phyloP scores from a whole-genome alignment of 2,329 filamentous ascomycete genomes.

The Cladophialophora bantiana region DNA sequence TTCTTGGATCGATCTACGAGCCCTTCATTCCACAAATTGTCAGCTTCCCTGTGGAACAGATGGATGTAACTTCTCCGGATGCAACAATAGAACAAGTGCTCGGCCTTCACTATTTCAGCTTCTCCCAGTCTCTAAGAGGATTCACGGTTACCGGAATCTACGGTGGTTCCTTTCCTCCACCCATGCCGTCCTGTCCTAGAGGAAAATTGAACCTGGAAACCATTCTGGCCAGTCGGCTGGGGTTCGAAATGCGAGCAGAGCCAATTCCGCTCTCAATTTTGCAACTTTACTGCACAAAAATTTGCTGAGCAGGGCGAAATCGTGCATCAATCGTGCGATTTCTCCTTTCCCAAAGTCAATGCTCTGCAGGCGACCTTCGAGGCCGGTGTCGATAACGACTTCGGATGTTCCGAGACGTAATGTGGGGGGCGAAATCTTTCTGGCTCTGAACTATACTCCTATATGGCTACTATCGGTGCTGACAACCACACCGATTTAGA shows the following conservation, averaged over 20 bases:
- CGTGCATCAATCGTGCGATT: not conserved
- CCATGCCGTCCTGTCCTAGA: constrained; percentile 7
- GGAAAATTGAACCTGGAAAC: constrained; percentile 6
- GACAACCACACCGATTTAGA: not conserved
- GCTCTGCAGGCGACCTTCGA: not conserved
- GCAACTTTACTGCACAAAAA: not conserved
- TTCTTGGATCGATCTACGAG: constrained; percentile 1
- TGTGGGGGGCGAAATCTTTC: not conserved
- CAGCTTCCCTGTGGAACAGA: constrained; percentile 4
- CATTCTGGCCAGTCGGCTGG: constrained; percentile 6
- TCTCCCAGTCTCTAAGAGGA: not conserved
- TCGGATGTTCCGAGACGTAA: not conserved
- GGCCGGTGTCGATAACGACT: not conserved
- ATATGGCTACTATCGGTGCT: constrained; percentile 3
- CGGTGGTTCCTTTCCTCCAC: constrained; percentile 1
- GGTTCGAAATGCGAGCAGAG: constrained; percentile 3
- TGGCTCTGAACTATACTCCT: not conserved
- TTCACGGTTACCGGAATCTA: constrained; percentile 4
- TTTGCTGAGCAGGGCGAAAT: not conserved
- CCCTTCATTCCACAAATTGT: constrained; percentile 11
- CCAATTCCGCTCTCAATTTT: not conserved
- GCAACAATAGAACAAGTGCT: not conserved
- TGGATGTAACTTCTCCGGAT: not conserved
- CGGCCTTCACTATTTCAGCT: not conserved
- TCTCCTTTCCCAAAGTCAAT: not conserved